Evolutionary conservation across 2,329 filamentous ascomycete genomes (phyloP), one percentile per base, ranked within the genome.

Genomic region (Arthrobotrys sphaeroides): DNA sequence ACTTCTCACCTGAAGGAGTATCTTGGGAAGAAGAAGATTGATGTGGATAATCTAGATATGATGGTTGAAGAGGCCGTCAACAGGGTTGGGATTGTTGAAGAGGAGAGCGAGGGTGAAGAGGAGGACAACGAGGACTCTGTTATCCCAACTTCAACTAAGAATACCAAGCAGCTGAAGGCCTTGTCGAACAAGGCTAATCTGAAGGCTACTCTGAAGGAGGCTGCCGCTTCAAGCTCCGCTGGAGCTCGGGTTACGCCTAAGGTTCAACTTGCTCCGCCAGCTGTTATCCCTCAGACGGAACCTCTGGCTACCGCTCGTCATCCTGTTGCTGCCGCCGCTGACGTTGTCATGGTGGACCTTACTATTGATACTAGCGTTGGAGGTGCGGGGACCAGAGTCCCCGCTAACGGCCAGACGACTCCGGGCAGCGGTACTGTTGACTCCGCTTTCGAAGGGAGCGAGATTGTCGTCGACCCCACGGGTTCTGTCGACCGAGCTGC

Each of bases 51-150:
- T 68, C 51, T 79, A 38, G 73, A 78, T 45, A 75, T 61, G 33
- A 77, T 79, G 73, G 78, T 79, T 12, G 79, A 78, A 47, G 78
- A 79, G 36, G 78, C 79, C 3, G 78, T 78, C 26, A 75, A 78
- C 31, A 78, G 73, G 24, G 77, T 79, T 60, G 45, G 70, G 49
- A 66, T 79, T 73, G 78, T 78, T 55, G 77, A 73, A 6, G 73
- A 77, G 28, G 67, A 60, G 16, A 77, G 77, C 10, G 77, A 62
- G 13, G 77, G 60, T 5, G 77, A 77, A 6, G 77, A 78, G n/a
- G 77, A 78, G 42, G 73, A 40, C 6, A 70, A 72, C 16, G 20
- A 64, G 12, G 43, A 72, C n/a, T 31, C 49, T 47, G 10, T 13
- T 13, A n/a, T n/a, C n/a, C n/a, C n/a, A n/a, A n/a, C n/a, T n/a